These are phyloP conservation scores for Pulveroboletus sp. DNA, from an alignment of 768 basidiomycete species.

Conservation along the genomic window DNA sequence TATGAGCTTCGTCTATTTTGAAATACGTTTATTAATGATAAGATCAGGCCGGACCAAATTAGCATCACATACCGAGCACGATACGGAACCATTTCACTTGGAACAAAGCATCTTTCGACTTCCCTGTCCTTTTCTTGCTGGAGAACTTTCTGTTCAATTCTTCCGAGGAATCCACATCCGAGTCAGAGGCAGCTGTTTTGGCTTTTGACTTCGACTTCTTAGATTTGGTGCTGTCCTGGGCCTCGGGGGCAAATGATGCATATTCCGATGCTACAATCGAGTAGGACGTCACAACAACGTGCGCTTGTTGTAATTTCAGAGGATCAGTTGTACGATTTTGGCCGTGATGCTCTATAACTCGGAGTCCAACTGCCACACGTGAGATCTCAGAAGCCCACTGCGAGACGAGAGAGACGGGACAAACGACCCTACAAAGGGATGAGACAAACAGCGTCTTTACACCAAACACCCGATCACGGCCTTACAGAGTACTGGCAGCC, in stretches of 20 bases:
- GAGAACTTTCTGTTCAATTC: conserved; percentile 39
- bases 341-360: conserved; percentile 84
- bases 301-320: conserved; percentile 44
- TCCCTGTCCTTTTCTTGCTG: conserved; percentile 41
- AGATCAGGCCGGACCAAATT: background rate
- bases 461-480: background rate
- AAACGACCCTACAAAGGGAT: conserved; percentile 60
- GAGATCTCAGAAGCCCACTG: conserved; percentile 90
- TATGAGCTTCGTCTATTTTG: conserved; percentile 91
- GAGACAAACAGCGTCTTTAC: background rate
- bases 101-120: conserved; percentile 64
- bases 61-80: conserved; percentile 61
- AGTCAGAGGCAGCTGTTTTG: conserved; percentile 24
- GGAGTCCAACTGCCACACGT: conserved; percentile 62
- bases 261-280: conserved; percentile 80
- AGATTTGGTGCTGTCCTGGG: conserved; percentile 53
- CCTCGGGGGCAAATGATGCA: conserved; percentile 43
- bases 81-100: conserved; percentile 79
- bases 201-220: conserved; percentile 39
- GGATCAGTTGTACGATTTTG: conserved; percentile 66
- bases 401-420: conserved; percentile 79
- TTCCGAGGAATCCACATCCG: conserved; percentile 36
- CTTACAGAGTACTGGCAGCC: conserved; percentile 68
- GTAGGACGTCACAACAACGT: conserved; percentile 87
- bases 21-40: too few relatives aligned